Evolutionary conservation across 2,329 filamentous ascomycete genomes (phyloP).

Genomic region (Talaromyces sp.): DNA sequence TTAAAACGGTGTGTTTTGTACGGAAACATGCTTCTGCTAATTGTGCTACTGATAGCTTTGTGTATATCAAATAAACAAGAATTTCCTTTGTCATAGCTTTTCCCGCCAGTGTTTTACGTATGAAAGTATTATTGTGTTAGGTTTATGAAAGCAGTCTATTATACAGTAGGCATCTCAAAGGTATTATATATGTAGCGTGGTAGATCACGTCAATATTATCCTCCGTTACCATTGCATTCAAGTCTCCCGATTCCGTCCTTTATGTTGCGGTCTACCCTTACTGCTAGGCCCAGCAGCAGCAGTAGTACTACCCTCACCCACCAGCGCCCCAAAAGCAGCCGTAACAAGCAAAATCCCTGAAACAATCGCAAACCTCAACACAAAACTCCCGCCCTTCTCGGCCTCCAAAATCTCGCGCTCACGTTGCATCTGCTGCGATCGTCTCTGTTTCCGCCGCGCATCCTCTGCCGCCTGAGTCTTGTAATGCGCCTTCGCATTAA

Average conservation of each 20-base stretch:
- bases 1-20: conserved; percentile 25
- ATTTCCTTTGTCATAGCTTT: conserved; percentile 14
- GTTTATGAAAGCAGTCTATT: neutral
- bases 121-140: neutral
- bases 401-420: conserved; percentile 33
- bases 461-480: conserved; percentile 68
- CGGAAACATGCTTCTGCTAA: conserved; percentile 1
- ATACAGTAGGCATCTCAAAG: neutral
- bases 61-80: conserved; percentile 17
- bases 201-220: no score
- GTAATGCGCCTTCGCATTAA: conserved; percentile 69
- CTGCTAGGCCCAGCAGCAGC: neutral
- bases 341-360: conserved; percentile 36
- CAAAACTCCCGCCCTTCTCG: conserved; percentile 26
- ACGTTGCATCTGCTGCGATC: conserved; percentile 30
- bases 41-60: conserved; percentile 6
- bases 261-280: neutral
- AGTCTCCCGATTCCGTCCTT: neutral
- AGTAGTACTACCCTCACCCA: neutral
- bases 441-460: conserved; percentile 30
- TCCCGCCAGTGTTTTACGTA: neutral
- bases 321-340: conserved; percentile 26
- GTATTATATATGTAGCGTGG: neutral
- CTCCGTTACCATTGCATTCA: neutral
- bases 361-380: conserved; percentile 37